phyloP scores from a whole-genome alignment of 768 basidiomycete genomes.

The Mycena albidolilacea region DNA sequence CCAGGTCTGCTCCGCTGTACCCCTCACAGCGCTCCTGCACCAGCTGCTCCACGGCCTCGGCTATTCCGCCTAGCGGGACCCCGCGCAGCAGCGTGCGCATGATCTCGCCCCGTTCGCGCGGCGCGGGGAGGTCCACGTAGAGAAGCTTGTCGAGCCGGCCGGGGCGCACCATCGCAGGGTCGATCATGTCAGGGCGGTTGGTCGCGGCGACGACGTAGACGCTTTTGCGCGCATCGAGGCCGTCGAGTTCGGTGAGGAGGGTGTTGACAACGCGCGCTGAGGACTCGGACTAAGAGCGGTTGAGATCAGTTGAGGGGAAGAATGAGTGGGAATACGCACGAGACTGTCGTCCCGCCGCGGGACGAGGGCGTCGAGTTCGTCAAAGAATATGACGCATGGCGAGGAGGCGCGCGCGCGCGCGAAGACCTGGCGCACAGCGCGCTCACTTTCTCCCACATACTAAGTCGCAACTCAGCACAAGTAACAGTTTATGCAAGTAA shows the following conservation, averaged over 20 bases:
- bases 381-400: conserved; percentile 96
- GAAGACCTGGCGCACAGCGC: conserved; percentile 95
- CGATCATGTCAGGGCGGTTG: conserved; percentile 97
- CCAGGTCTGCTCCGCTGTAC: conserved; percentile 93
- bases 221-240: conserved; percentile 86
- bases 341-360: conserved; percentile 91
- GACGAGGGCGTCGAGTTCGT: conserved; percentile 94
- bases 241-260: conserved; percentile 93
- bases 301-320: background rate
- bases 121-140: conserved; percentile 89
- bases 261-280: conserved; percentile 96
- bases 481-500: background rate
- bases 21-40: conserved; percentile 81
- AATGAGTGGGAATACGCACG: conserved; percentile 58
- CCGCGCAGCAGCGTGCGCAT: conserved; percentile 80
- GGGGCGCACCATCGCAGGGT: conserved; percentile 98
- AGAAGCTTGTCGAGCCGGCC: conserved; percentile 94
- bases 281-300: conserved; percentile 81
- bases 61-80: conserved; percentile 70
- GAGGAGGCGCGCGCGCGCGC: conserved; percentile 93
- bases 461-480: conserved; percentile 47
- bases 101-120: conserved; percentile 87
- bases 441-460: conserved; percentile 98
- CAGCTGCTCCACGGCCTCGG: conserved; percentile 57
- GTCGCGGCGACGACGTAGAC: conserved; percentile 97